Base-by-base conservation (phyloP, 768 basidiomycete genomes). In the Amanita pallidorosea region DNA sequence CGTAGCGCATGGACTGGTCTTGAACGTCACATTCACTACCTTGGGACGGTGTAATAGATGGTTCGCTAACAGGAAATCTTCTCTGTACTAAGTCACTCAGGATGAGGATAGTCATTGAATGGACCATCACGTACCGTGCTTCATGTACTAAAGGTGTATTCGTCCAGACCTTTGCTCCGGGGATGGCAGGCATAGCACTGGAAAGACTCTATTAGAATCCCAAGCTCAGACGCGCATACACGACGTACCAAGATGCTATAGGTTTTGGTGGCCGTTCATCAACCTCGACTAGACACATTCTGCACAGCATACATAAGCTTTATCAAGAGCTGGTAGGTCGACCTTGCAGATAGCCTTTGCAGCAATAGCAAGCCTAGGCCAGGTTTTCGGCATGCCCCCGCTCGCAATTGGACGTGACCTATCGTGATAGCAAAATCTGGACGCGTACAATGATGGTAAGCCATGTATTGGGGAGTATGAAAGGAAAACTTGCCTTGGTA, bases 1-100 rank as follows among this genome's bases (percentile, higher is more conserved):
- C 96, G 62, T 98, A 99, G 49, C 95, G 86, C 93, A 98, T 98
- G 12, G 95, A 95, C 67, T 97, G 95, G 69, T 97, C 95, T 72
- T 98, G 95, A 7, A 97, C 77, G 65, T 97, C 94, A 65, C 94
- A 99, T 76, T 97, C 94, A 52, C 96, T 94, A 64, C 94, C 95
- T 69, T 98, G 94, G 96, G 96, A 68, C 96, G 98, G 65, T 99
- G 95, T 51, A 99, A 77, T 2, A 96, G 96, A 61, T 99, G 96
- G 68, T 99, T 98, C 53, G 95, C 81, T 54, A 98, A 81, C 35
- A 98, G 76, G 69, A 98, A 96, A 63, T 98, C 96, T 68, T 96
- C 93, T 18, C 93, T 88, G 58, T 23, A 60, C 50, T 27, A 48
- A 15, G 40, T 23, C 22, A n/a, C n/a, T 34, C 13, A 44, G 61